A percentile compares a stretch with the other conserved stretches of the same genome.
Evolutionary conservation across 371 early-diverging fungal species (phyloP).

Genomic region (Fennellomyces sp.): DNA sequence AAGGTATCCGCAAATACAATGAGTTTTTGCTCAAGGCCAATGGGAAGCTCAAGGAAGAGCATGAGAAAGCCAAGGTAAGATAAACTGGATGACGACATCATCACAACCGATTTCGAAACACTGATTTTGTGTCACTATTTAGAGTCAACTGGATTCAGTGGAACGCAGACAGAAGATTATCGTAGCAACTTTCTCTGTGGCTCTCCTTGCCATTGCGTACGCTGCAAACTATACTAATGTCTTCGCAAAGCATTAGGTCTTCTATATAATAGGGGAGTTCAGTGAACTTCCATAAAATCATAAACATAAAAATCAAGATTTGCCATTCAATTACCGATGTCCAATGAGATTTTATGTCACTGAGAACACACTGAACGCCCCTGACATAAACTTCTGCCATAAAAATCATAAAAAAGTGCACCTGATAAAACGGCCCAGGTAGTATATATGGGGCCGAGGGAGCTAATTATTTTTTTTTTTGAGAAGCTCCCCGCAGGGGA

Average conservation of each 20-base stretch:
- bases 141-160: neutral
- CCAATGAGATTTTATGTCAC: no score
- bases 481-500: no score
- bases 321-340: no score
- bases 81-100: neutral
- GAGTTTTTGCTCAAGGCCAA: slow-evolving; percentile 38
- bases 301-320: no score
- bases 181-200: neutral
- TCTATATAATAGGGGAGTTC: no score
- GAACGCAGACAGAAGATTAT: neutral
- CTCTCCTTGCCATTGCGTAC: neutral
- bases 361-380: no score
- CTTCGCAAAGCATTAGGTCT: neutral
- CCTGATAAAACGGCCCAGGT: no score
- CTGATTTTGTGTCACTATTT: neutral
- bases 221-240: neutral
- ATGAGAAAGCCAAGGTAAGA: slow-evolving; percentile 12
- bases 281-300: no score
- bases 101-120: neutral
- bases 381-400: no score
- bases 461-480: no score
- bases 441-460: no score
- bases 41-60: slow-evolving; percentile 24
- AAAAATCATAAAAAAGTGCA: no score
- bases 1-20: slow-evolving; percentile 36